Percentiles rank a stretch among this genome's conserved stretches.
phyloP scores from a whole-genome alignment of 2,329 filamentous ascomycete genomes.

The Ceratocystiopsis brevicomis region DNA sequence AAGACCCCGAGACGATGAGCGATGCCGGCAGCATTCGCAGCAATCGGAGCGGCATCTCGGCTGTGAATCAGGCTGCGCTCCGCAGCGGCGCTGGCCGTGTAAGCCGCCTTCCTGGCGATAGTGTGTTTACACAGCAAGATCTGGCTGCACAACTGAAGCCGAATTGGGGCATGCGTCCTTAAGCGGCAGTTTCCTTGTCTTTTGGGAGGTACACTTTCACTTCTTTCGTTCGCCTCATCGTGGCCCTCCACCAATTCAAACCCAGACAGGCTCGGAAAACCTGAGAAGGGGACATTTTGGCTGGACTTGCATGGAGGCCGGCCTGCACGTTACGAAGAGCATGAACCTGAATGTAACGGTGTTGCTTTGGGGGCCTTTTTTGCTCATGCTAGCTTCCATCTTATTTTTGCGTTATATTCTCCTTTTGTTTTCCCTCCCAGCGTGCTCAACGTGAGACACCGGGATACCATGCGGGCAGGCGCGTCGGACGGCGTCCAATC shows the following conservation, averaged over 20 bases:
- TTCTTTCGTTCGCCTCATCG: neutral
- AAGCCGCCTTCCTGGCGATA: slow-evolving; percentile 63
- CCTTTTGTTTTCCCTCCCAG: no score
- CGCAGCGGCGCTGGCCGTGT: slow-evolving; percentile 72
- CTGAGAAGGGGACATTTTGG: no score
- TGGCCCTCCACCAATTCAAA: neutral
- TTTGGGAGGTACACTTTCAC: neutral
- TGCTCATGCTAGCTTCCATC: no score
- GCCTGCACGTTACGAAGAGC: no score
- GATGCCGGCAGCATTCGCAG: slow-evolving; percentile 51
- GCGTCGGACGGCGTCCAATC: no score
- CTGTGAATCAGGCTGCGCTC: slow-evolving; percentile 49
- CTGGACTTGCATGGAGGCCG: no score
- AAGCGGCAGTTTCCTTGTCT: neutral
- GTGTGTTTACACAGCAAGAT: slow-evolving; percentile 58
- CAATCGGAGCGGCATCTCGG: slow-evolving; percentile 61
- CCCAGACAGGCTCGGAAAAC: no score
- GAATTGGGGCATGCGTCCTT: slow-evolving; percentile 33
- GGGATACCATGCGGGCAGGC: no score
- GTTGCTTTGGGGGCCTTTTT: no score
- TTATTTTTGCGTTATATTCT: no score
- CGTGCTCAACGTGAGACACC: no score
- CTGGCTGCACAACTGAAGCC: slow-evolving; percentile 42
- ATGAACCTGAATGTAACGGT: no score
- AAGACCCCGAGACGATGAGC: slow-evolving; percentile 39